Evolutionary conservation across 2,329 filamentous ascomycete species (phyloP).

Genomic region (Alternaria ethzedia): DNA sequence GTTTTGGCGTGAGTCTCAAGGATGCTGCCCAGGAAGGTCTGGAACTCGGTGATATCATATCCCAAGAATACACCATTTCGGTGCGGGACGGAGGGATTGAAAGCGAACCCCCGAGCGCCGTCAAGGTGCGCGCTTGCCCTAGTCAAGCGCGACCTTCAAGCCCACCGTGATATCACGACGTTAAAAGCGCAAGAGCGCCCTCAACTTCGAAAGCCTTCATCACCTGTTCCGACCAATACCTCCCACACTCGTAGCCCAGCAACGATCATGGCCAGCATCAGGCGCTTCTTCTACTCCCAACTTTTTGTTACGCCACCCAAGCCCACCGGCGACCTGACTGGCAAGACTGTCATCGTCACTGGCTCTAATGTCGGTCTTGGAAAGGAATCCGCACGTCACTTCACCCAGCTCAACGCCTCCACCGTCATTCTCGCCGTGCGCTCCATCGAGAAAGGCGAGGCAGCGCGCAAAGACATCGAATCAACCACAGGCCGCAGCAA

Average conservation of each 20-base stretch:
- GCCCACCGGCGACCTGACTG: conserved; percentile 34
- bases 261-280: conserved; percentile 1
- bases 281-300: conserved; percentile 50
- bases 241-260: background rate
- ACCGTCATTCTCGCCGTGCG: conserved; percentile 57
- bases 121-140: background rate
- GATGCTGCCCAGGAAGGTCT: background rate
- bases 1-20: background rate
- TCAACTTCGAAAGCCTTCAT: background rate
- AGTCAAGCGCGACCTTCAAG: background rate
- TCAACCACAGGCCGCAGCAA: conserved; percentile 32
- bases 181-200: background rate
- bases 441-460: conserved; percentile 52
- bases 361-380: conserved; percentile 58
- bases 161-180: background rate
- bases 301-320: conserved; percentile 46
- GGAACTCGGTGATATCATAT: background rate
- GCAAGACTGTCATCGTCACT: conserved; percentile 55
- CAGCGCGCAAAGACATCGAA: conserved; percentile 52
- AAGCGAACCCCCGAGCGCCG: background rate
- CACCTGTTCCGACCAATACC: background rate
- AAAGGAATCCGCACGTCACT: conserved; percentile 54
- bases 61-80: background rate
- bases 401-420: conserved; percentile 48
- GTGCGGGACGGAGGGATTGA: background rate